These are phyloP conservation scores for Hebeloma cylindrosporum DNA, from an alignment of 768 basidiomycete genomes.

Conservation along the genomic window DNA sequence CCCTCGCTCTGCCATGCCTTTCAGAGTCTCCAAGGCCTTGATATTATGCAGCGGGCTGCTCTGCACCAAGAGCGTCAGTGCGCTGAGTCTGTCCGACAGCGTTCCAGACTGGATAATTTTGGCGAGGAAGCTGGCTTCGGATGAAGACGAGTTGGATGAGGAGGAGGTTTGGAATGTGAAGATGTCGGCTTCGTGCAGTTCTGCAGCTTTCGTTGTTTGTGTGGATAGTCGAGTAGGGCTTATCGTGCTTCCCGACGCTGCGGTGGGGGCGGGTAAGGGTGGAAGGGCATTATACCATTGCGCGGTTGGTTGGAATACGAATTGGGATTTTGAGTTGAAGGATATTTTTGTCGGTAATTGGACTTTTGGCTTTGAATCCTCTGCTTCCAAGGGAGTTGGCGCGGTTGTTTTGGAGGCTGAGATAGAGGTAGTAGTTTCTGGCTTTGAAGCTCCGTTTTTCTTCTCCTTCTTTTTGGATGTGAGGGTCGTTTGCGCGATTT, in stretches of 20 bases:
- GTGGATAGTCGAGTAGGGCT: conserved; percentile 45
- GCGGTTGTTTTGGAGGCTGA: conserved; percentile 1
- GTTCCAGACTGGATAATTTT: conserved; percentile 89
- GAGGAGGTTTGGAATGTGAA: conserved; percentile 50
- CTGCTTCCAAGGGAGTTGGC: conserved; percentile 7
- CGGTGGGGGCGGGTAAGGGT: conserved; percentile 33
- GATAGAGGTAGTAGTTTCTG: conserved; percentile 10
- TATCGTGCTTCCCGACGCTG: conserved; percentile 30
- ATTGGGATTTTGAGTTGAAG: conserved; percentile 37
- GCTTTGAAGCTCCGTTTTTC: conserved; percentile 18
- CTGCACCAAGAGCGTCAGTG: conserved; percentile 86
- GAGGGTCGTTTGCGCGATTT: conserved; percentile 14
- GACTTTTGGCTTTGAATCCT: conserved; percentile 23
- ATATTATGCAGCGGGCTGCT: conserved; percentile 85
- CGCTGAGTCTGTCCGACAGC: conserved; percentile 87
- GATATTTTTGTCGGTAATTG: conserved; percentile 36
- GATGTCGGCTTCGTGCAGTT: conserved; percentile 44
- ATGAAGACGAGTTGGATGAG: conserved; percentile 57
- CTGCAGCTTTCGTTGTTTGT: conserved; percentile 46
- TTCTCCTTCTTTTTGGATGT: conserved; percentile 22
- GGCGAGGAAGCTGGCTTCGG: conserved; percentile 79
- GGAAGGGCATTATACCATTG: conserved; percentile 57
- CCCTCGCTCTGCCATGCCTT: conserved; percentile 72
- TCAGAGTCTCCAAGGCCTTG: conserved; percentile 74
- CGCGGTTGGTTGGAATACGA: conserved; percentile 41